Percentiles rank a stretch among this genome's conserved stretches.
Conservation (phyloP, 2,329 filamentous ascomycete species). For the Plenodomus tracheiphilus region DNA sequence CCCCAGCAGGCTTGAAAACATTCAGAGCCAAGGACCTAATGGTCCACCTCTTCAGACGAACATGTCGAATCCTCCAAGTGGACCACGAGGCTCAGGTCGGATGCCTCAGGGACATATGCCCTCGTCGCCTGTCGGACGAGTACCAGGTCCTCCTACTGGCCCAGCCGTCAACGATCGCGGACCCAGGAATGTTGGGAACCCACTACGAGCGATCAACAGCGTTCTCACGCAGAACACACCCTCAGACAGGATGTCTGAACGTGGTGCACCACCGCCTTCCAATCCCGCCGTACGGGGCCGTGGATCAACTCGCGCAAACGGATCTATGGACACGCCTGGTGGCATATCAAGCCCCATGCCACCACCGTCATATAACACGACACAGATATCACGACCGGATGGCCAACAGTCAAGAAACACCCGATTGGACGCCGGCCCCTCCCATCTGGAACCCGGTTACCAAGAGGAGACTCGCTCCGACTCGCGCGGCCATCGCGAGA, state of each 20-base stretch:
- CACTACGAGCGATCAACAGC: conserved; percentile 34
- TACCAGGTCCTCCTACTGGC: conserved; percentile 40
- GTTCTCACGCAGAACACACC: conserved; percentile 33
- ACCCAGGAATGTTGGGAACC: conserved; percentile 26
- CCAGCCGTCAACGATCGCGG: conserved; percentile 36
- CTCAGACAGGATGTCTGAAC: conserved; percentile 23
- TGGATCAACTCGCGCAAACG: conserved; percentile 32
- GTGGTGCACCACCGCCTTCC: conserved; percentile 7
- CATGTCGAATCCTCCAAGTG: conserved; percentile 38
- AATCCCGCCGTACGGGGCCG: conserved; percentile 38
- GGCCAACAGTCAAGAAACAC: conserved; percentile 23
- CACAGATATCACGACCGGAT: conserved; percentile 28
- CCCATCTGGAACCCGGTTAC: conserved; percentile 18
- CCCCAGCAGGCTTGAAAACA: conserved; percentile 56
- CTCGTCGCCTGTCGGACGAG: conserved; percentile 34
- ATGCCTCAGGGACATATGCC: conserved; percentile 28
- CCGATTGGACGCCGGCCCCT: conserved; percentile 19
- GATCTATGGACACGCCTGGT: conserved; percentile 17
- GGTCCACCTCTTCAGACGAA: conserved; percentile 38
- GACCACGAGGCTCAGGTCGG: conserved; percentile 36
- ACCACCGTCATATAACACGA: conserved; percentile 29
- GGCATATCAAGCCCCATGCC: conserved; percentile 24
- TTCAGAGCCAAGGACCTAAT: conserved; percentile 32
- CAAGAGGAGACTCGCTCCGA: conserved; percentile 33
- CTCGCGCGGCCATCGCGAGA: conserved; percentile 33